Conservation (phyloP, 306 rosid genomes). For the Begonia peltatifolia region DNA sequence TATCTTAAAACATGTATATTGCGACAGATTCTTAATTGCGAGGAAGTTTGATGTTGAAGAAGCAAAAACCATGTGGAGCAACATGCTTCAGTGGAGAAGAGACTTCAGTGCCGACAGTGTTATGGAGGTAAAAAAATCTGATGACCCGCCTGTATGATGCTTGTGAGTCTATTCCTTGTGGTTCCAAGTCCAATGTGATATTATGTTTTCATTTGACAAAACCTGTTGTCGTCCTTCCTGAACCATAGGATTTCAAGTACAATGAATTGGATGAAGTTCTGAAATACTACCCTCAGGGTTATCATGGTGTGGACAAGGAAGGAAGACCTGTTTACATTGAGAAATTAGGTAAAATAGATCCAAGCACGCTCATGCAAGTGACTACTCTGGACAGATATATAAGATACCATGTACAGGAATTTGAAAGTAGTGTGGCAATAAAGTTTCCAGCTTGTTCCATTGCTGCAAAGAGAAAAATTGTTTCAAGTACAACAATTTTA, state of each 20-base stretch:
- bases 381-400: slow-evolving; percentile 65
- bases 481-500: slow-evolving; percentile 78
- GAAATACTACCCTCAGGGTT: slow-evolving; percentile 70
- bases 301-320: slow-evolving; percentile 90
- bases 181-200: neutral
- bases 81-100: slow-evolving; percentile 92
- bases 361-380: slow-evolving; percentile 63
- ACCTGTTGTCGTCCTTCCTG: neutral
- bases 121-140: slow-evolving; percentile 47
- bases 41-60: slow-evolving; percentile 83
- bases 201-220: neutral
- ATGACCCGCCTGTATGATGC: neutral
- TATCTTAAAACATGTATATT: too few species aligned
- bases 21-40: slow-evolving; percentile 68
- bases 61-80: slow-evolving; percentile 84
- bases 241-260: slow-evolving; percentile 67
- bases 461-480: slow-evolving; percentile 83
- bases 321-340: slow-evolving; percentile 87
- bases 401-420: slow-evolving; percentile 80
- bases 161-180: neutral
- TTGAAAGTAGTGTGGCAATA: slow-evolving; percentile 59
- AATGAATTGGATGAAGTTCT: slow-evolving; percentile 58
- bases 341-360: slow-evolving; percentile 78
- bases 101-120: slow-evolving; percentile 70
- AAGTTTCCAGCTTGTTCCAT: slow-evolving; percentile 90